These are phyloP conservation scores for Delitschia confertaspora DNA, from an alignment of 495 filamentous ascomycete genomes.

Conservation along the genomic window DNA sequence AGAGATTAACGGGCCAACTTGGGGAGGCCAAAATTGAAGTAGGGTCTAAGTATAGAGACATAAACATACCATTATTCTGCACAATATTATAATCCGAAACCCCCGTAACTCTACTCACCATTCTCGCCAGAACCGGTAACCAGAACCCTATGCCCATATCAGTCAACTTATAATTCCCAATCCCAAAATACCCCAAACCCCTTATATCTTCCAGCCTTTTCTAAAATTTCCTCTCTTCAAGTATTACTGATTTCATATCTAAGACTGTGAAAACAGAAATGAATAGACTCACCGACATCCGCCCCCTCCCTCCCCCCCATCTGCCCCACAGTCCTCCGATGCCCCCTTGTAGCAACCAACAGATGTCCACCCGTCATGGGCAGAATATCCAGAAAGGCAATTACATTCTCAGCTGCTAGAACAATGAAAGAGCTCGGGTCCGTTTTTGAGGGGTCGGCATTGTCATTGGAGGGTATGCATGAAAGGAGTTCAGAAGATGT, in stretches of 20 bases:
- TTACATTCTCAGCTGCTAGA: constrained; percentile 58
- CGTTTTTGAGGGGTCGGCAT: constrained; percentile 21
- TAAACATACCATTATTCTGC: constrained; percentile 74
- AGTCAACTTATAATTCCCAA: not conserved
- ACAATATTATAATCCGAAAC: constrained; percentile 83
- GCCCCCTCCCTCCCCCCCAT: constrained; percentile 56
- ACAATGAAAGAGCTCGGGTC: constrained; percentile 49
- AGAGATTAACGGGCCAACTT: too few species aligned
- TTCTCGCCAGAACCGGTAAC: constrained; percentile 65
- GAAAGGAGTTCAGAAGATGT: constrained; percentile 34
- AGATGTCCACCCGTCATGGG: constrained; percentile 72
- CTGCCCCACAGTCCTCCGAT: constrained; percentile 64
- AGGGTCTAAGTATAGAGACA: too few species aligned
- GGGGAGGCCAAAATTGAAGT: too few species aligned
- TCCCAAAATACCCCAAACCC: not conserved
- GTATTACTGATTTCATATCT: not conserved
- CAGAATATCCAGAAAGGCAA: constrained; percentile 88
- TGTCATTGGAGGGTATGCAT: constrained; percentile 29
- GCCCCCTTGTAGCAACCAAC: constrained; percentile 61
- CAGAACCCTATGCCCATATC: constrained; percentile 36
- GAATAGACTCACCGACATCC: constrained; percentile 31
- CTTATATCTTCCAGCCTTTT: not conserved
- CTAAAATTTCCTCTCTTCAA: not conserved
- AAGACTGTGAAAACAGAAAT: not conserved
- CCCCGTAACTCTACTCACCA: constrained; percentile 53